Base-by-base conservation (phyloP, 1,284 basidiomycete species). In the Cryptococcus sp. region DNA sequence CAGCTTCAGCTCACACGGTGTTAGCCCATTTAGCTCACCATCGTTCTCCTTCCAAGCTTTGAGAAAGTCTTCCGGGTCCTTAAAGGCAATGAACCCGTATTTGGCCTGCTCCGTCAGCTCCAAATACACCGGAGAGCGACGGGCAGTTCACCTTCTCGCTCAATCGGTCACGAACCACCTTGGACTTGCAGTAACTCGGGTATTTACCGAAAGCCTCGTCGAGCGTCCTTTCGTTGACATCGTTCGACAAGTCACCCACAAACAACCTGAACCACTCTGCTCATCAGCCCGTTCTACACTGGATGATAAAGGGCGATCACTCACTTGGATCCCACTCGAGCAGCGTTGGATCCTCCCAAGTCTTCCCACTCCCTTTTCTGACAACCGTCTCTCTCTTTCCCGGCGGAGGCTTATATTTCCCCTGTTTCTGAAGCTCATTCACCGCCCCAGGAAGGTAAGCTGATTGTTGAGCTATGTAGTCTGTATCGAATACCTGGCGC, bases 1-100 rank as follows among this genome's bases (percentile, higher is more conserved):
- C n/a, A 6, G 11, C 26, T 4, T 24, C 10, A n/a, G 16, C n/a
- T 43, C 12, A 10, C 26, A 19, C 24, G 25, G 16, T 21, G 14
- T 6, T 25, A 5, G 6, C 6, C 14, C 22, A 21, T 26, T n/a
- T 0, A 24, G 66, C 85, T 47, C 62, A 86, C 93, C 94, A 72
- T 99, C 90, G 91, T 97, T 97, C 72, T 98, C 91, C 69, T 98
- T 98, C 95, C 95, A 99, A 6, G 95, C 95, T 62, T 83, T 91
- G 51, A 99, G 72, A 70, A 97, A 98, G 71, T 99, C 95, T 74
- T 98, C 94, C 0, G 95, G 95, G 65, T 98, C 95, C 49, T 89
- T 90, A 72, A 98, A 98, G 0, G 91, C 88, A 31, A 98, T 91
- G 66, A 99, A 99, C 1, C 91, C 95, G 66, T 86, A 99, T 71